Percentiles rank a stretch among this genome's conserved stretches.
These are phyloP conservation scores for Jamesozyma piceae DNA, from an alignment of 805 yeast species.

Conservation along the genomic window DNA sequence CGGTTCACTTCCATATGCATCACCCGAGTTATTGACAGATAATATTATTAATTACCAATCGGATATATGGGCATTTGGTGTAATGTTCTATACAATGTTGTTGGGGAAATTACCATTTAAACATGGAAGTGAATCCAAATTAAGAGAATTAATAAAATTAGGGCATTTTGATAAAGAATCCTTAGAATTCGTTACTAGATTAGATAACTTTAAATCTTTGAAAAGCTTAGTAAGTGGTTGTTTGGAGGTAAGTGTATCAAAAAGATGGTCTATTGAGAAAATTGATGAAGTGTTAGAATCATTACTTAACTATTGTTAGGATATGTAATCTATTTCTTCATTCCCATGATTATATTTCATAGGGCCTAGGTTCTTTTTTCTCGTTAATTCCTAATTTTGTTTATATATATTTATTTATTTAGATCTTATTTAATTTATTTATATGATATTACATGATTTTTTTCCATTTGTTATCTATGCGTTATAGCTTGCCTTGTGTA, in stretches of 20 bases:
- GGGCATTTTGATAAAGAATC: slow-evolving; percentile 49
- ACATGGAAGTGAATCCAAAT: slow-evolving; percentile 73
- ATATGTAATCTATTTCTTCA: not conserved
- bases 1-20: slow-evolving; percentile 87
- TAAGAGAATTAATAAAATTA: slow-evolving; percentile 60
- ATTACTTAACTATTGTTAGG: not conserved
- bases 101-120: slow-evolving; percentile 73
- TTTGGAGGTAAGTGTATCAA: slow-evolving; percentile 41
- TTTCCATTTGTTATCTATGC: no score
- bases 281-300: slow-evolving; percentile 14
- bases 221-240: slow-evolving; percentile 42
- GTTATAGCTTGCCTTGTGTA: no score
- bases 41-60: slow-evolving; percentile 44
- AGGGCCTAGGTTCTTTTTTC: no score
- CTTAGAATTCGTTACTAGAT: slow-evolving; percentile 34
- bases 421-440: not conserved
- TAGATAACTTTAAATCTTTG: slow-evolving; percentile 11
- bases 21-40: slow-evolving; percentile 62
- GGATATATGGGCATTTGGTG: slow-evolving; percentile 90
- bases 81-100: slow-evolving; percentile 60
- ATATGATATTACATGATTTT: not conserved
- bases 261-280: slow-evolving; percentile 42
- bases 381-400: not conserved
- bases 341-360: no score
- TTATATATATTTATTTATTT: no score